Evolutionary conservation across 352 stramenopile species (phyloP).

Genomic region (Globisporangium cederbergense): DNA sequence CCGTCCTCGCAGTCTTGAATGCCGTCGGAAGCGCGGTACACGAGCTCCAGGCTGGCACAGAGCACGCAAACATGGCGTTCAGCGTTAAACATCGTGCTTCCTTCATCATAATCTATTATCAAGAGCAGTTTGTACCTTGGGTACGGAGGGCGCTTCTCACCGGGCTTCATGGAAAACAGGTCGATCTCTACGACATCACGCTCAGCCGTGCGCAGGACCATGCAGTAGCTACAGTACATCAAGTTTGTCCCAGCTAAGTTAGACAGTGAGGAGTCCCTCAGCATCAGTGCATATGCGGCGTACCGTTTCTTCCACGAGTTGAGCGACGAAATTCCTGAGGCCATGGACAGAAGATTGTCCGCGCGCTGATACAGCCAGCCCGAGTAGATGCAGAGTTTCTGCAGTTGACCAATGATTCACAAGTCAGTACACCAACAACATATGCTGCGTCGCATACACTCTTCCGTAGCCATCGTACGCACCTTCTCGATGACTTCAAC

Average conservation of each 20-base stretch:
- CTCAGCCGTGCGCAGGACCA: slow-evolving; percentile 61
- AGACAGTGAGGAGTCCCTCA: neutral
- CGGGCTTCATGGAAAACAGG: slow-evolving; percentile 73
- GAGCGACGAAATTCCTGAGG: slow-evolving; percentile 62
- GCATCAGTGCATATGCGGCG: neutral
- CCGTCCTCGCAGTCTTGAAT: slow-evolving; percentile 48
- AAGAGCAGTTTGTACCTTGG: slow-evolving; percentile 31
- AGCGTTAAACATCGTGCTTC: neutral
- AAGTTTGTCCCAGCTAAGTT: neutral
- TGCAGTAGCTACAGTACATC: slow-evolving; percentile 48
- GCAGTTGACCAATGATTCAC: neutral
- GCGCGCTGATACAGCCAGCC: slow-evolving; percentile 79
- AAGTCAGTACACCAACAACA: neutral
- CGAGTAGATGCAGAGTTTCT: slow-evolving; percentile 82
- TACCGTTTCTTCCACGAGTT: slow-evolving; percentile 85
- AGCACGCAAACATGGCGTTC: neutral
- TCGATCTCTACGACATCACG: slow-evolving; percentile 71
- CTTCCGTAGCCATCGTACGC: neutral
- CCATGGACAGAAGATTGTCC: slow-evolving; percentile 78
- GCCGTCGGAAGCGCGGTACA: slow-evolving; percentile 59
- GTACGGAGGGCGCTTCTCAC: slow-evolving; percentile 64
- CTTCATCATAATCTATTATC: neutral
- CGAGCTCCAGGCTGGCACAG: slow-evolving; percentile 37
- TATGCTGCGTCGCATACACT: neutral
- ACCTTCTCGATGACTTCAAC: slow-evolving; percentile 83